Conservation (phyloP, 345 rosid species). For the Balakata baccata region DNA sequence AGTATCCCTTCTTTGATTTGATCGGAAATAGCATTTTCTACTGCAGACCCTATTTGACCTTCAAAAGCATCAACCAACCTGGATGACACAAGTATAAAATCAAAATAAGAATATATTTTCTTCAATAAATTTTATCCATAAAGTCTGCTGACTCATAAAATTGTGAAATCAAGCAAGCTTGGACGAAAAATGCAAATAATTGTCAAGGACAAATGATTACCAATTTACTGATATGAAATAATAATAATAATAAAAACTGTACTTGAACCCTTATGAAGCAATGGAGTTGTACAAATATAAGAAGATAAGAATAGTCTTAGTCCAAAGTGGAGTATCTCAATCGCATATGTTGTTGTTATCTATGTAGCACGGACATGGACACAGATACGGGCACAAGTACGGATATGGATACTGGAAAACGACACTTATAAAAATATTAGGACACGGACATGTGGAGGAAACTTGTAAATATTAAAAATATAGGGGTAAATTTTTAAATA, state of each 20-base stretch:
- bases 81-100: conserved; percentile 16
- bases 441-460: no score
- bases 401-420: no score
- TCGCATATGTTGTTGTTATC: no score
- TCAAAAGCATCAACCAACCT: conserved; percentile 65
- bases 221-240: background rate
- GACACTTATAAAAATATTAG: no score
- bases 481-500: no score
- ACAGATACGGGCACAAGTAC: no score
- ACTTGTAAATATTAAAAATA: no score
- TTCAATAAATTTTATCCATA: background rate
- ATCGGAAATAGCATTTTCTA: conserved; percentile 49
- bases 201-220: background rate
- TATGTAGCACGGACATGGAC: no score
- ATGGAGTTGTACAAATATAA: no score
- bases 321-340: background rate
- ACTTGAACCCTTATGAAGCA: no score
- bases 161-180: background rate
- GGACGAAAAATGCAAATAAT: background rate
- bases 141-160: background rate
- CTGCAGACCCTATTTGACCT: conserved; percentile 45
- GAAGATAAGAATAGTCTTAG: background rate
- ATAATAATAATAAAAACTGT: no score
- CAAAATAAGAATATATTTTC: background rate
- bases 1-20: conserved; percentile 51